phyloP scores from a whole-genome alignment of 768 basidiomycete species.

The Leccinum boreale region DNA sequence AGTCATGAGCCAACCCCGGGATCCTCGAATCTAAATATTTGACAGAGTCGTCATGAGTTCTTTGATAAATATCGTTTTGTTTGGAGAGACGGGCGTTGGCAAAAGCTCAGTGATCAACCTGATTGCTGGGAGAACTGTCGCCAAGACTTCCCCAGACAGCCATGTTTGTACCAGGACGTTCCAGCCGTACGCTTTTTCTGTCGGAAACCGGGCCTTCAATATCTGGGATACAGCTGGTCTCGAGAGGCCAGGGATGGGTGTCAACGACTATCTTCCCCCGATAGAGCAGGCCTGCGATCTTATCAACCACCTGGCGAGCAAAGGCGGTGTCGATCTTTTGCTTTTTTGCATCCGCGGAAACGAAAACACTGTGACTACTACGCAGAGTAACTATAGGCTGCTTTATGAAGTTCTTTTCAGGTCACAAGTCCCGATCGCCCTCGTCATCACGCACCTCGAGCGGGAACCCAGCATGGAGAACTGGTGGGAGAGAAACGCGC shows the following conservation, averaged over 20 bases:
- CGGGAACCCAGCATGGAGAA: slow-evolving; percentile 31
- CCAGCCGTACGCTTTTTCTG: background rate
- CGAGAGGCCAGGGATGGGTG: slow-evolving; percentile 27
- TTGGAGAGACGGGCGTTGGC: background rate
- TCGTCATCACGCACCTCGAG: slow-evolving; percentile 42
- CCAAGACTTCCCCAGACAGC: background rate
- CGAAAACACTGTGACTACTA: slow-evolving; percentile 33
- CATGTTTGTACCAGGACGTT: background rate
- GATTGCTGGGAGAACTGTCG: background rate
- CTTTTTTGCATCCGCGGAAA: slow-evolving; percentile 42
- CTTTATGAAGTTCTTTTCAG: slow-evolving; percentile 42
- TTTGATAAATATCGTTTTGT: background rate
- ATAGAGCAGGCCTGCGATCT: slow-evolving; percentile 33
- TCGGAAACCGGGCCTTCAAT: background rate
- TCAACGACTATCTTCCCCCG: slow-evolving; percentile 24
- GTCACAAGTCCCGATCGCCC: slow-evolving; percentile 27
- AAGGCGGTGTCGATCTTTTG: slow-evolving; percentile 39
- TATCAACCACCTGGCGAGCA: slow-evolving; percentile 27
- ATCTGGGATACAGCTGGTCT: slow-evolving; percentile 29
- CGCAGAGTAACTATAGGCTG: slow-evolving; percentile 38
- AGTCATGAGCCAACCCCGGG: background rate
- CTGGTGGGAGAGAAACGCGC: slow-evolving; percentile 33
- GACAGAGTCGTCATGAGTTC: background rate
- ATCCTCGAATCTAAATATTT: background rate
- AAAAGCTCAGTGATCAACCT: background rate